Base-by-base conservation (phyloP, 2,329 filamentous ascomycete species). In the Hymenoscyphus fraxineus region DNA sequence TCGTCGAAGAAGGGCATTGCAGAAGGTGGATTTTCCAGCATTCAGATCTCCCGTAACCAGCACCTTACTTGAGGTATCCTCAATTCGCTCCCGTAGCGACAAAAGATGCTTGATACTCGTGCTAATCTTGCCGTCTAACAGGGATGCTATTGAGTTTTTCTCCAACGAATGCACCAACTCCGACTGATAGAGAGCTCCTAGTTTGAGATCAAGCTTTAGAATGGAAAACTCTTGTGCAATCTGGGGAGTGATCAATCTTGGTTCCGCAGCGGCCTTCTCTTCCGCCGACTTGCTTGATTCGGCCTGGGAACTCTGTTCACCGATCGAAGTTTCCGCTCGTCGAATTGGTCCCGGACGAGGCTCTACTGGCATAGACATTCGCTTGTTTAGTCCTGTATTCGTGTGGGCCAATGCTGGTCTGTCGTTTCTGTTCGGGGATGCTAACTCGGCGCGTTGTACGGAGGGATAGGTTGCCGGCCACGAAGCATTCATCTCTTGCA, bases 391-490 rank as follows among this genome's bases (percentile, higher is more conserved):
- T 41, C 58, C 58, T 2, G 90, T 87, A 63, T 87, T 83, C 1
- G 88, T 83, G 69, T 91, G 89, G 40, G 82, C 78, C 60, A 92
- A 77, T 27, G 82, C 82, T 12, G 89, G 88, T 35, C 89, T 82
- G 16, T 84, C 81, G 35, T 82, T 80, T 59, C 80, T 78, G 5
- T 78, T 77, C 40, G 79, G 72, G 56, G 79, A 71, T 66, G 75
- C 67, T 35, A 57, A 35, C 61, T 85, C 82, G 40, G 85, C 75
- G 68, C 87, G 82, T 74, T 92, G 88, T 2, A 94, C 88, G 1
- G 93, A 92, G 61, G 95, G 95, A 76, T 99, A 99, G 75, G 96
- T 91, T 39, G 93, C 94, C 1, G 95, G 95, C 95, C 95, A 98
- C 73, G 88, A 85, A 15, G 89, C 81, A 74, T 99, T 99, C 84